A percentile compares a stretch with the other conserved stretches of the same genome.
Conservation (phyloP, 2,329 filamentous ascomycete species). For the Fusarium mexicanum region DNA sequence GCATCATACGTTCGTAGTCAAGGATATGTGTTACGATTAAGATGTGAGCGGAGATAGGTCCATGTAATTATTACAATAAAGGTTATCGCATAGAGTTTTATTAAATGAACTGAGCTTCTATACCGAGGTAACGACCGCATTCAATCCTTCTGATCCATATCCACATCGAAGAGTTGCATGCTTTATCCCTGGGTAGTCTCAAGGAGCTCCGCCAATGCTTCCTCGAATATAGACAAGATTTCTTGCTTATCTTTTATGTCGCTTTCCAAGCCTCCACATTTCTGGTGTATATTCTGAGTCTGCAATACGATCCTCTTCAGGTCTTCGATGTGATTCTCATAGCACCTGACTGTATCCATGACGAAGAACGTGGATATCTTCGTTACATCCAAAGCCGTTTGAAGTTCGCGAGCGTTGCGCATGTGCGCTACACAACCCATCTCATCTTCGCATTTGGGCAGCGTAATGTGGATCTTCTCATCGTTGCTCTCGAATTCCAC, state of each 20-base stretch:
- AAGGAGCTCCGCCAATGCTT: accelerated
- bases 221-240: background rate
- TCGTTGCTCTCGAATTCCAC: background rate
- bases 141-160: too few species aligned
- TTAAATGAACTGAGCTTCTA: background rate
- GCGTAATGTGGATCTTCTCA: background rate
- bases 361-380: background rate
- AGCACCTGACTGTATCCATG: background rate
- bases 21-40: accelerated
- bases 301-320: background rate
- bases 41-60: background rate
- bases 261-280: background rate
- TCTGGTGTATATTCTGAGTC: background rate
- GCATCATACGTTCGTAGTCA: background rate
- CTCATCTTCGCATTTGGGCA: background rate
- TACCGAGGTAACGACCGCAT: background rate
- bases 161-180: too few species aligned
- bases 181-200: background rate
- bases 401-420: background rate
- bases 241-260: background rate
- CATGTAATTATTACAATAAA: too few species aligned
- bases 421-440: background rate
- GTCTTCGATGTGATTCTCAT: background rate
- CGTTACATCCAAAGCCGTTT: background rate
- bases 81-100: background rate